Evolutionary conservation across 208 protist genomes (phyloP), one percentile per base, ranked within the genome.

Genomic region (Wallacemonas sp.): DNA sequence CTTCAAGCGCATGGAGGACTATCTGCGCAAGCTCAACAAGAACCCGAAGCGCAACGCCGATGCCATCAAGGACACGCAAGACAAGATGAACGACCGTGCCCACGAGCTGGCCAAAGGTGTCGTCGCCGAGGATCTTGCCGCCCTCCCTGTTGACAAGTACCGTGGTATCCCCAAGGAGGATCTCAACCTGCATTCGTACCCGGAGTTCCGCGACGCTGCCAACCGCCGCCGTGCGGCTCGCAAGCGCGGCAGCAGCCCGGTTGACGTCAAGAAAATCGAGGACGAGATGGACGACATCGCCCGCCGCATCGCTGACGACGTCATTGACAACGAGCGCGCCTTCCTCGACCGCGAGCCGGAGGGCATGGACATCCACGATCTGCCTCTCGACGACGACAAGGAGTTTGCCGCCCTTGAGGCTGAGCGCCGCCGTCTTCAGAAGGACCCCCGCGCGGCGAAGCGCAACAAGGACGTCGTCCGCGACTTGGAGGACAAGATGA

Each of bases 301-400:
- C 39, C 60, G 62, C 46, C 74, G 78, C 56, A 83, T 93, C 38
- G 84, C 82, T 4, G 75, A 95, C 58, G 80, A 90, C 66, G 62
- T 86, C 6, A 78, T 95, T 53, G 53, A 62, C 14, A 68, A 63
- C 51, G 79, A 88, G 65, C 84, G 84, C 21, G 81, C 86, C 41
- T 91, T 95, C 65, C 81, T 95, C n/a, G 77, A 91, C 45, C 61
- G 38, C 41, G 73, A 91, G 70, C 82, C 85, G 24, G 86, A 91
- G 66, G 90, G 90, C 34, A 85, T 96, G 82, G 54, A 66, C 17
- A 6, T 93, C 26, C 41, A 68, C 14, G 86, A 96, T 51, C 14
- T 96, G 14, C 85, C 79, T 12, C 82, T 96, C 22, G 90, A 96
- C 70, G 53, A 54, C 15, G 86, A 96, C 77, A 76, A 79, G 45